Evolutionary conservation across 768 basidiomycete species (phyloP), one percentile per base, ranked within the genome.

Genomic region (Boletus pseudo-olivaceus): DNA sequence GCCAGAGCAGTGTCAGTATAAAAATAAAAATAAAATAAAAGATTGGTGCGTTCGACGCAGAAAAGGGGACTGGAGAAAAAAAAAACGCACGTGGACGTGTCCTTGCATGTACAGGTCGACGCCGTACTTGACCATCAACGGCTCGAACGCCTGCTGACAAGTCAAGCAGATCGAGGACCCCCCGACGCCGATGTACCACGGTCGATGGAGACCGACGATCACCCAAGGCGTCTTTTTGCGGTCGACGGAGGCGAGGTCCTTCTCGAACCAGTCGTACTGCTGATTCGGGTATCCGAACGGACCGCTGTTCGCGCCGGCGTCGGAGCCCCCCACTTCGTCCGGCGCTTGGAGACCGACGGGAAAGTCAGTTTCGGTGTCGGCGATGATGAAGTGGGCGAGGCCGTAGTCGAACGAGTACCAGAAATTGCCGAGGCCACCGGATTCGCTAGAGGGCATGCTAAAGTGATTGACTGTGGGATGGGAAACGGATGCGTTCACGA

Each of bases 361-460:
- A n/a, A 69, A 44, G 29, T 68, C 67, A 0, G 67, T 67, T 49
- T 68, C 67, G 3, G 43, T 49, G 19, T 69, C 32, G 44, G 69
- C 8, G 2, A 63, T 7, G 55, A 68, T 38, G 23, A 68, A 68
- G 45, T 68, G 67, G 11, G 63, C 67, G 17, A 69, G 62, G 38
- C 65, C 65, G 17, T 69, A 61, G 49, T 68, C 57, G n/a, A 65
- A 68, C 15, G 67, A 68, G 54, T 68, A 69, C 67, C 67, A 69
- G 30, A 69, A 65, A 35, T 68, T 69, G 7, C 67, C 52, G 15
- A 63, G 34, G 5, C 67, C 63, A 11, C 65, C 61, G 7, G 67
- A 67, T 37, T 57, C 65, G 0, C 57, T 56, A 7, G 65, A 62
- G 14, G 67, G 67, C 67, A 69, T 68, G 23, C 47, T 52, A 48